Conservation (phyloP, 2,329 filamentous ascomycete species). For the Plectosphaerella plurivora region DNA sequence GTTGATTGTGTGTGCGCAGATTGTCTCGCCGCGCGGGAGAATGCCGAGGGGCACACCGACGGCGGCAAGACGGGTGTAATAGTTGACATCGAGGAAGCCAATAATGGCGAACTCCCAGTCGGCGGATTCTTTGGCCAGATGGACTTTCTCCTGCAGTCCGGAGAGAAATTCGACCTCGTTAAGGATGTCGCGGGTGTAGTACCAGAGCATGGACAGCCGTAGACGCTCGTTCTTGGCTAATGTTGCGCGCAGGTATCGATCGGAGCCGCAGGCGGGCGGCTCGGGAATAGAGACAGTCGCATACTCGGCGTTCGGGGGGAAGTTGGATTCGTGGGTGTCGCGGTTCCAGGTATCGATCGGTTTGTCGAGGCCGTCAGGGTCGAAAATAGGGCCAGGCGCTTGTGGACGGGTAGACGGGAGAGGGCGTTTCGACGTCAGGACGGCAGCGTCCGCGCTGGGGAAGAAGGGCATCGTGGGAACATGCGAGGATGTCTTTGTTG, state of each 20-base stretch:
- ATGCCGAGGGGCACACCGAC: conserved; percentile 33
- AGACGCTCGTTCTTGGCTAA: conserved; percentile 23
- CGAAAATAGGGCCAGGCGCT: conserved; percentile 1
- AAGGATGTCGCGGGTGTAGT: conserved; percentile 34
- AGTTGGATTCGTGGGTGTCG: conserved; percentile 1
- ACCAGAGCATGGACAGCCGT: conserved; percentile 32
- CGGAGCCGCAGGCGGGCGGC: neutral
- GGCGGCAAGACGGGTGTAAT: conserved; percentile 36
- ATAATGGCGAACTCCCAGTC: conserved; percentile 42
- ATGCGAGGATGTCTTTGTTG: neutral
- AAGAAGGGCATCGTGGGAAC: conserved; percentile 14
- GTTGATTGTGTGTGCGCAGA: conserved; percentile 38
- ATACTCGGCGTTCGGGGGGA: conserved; percentile 1
- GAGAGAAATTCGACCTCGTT: conserved; percentile 33
- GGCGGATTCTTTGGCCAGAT: conserved; percentile 32
- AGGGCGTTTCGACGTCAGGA: conserved; percentile 14
- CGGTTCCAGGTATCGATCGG: neutral
- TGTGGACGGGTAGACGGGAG: conserved; percentile 1
- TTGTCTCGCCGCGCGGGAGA: conserved; percentile 37
- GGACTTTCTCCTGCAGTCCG: conserved; percentile 35
- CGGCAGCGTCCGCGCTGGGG: conserved; percentile 17
- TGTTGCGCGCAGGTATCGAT: conserved; percentile 16
- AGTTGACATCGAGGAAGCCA: conserved; percentile 35
- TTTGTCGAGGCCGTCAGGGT: neutral
- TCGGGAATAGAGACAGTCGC: neutral